Percentiles rank a stretch among this genome's conserved stretches.
phyloP scores from a whole-genome alignment of 129 eudicot species.

The Flaveria sonorensis region DNA sequence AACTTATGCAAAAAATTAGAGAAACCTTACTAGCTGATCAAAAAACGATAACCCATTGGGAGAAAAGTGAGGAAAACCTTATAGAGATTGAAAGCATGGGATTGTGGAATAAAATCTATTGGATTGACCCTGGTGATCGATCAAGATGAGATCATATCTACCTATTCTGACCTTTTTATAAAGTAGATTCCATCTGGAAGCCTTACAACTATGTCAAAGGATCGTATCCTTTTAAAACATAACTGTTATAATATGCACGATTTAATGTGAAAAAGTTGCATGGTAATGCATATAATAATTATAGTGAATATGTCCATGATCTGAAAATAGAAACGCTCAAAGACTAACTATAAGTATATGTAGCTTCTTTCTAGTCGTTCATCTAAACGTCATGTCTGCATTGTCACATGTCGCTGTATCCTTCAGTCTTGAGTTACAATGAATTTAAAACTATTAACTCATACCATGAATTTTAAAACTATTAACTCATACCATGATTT shows the following conservation, averaged over 20 bases:
- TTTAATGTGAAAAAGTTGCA: not conserved
- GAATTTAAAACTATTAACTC: no score
- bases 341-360: no score
- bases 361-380: no score
- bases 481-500: no score
- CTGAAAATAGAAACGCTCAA: no score
- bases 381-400: no score
- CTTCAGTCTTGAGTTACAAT: no score
- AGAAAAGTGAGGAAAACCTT: slow-evolving; percentile 15
- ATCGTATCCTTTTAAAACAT: slow-evolving; percentile 10
- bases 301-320: no score
- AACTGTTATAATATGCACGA: not conserved
- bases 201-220: slow-evolving; percentile 30
- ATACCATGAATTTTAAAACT: no score
- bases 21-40: no score
- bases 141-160: slow-evolving; percentile 25
- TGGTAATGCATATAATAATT: not conserved
- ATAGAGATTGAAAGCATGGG: slow-evolving; percentile 22
- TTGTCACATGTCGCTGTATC: no score
- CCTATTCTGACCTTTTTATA: slow-evolving; percentile 18
- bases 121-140: slow-evolving; percentile 28
- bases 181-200: slow-evolving; percentile 44
- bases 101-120: slow-evolving; percentile 42
- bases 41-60: not conserved
- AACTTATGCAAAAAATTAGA: no score